phyloP scores from a whole-genome alignment of 164 flowering plant species.

The Macadamia integrifolia region DNA sequence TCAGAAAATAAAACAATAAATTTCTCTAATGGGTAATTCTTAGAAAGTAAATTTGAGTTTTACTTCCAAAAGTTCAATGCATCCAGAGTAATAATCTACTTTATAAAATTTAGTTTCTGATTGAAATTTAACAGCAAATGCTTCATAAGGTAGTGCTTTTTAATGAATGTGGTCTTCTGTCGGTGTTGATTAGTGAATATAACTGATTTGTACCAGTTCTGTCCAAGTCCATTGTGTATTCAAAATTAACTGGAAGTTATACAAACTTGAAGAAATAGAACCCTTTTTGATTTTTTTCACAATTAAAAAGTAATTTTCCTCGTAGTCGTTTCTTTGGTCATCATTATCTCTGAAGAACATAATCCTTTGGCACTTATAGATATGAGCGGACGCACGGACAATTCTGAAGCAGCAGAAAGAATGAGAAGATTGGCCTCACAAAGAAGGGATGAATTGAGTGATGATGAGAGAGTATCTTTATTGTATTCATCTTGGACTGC shows the following conservation, averaged over 20 bases:
- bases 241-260: too few relatives aligned
- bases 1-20: too few relatives aligned
- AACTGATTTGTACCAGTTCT: too few relatives aligned
- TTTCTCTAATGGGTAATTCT: too few relatives aligned
- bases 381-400: conserved; percentile 20
- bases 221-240: too few relatives aligned
- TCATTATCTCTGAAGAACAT: neutral
- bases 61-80: too few relatives aligned
- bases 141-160: neutral
- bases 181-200: neutral
- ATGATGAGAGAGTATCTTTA: conserved; percentile 35
- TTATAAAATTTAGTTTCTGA: too few relatives aligned
- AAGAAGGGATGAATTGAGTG: conserved; percentile 11
- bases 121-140: too few relatives aligned
- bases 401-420: conserved; percentile 11
- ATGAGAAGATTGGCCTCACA: conserved; percentile 16
- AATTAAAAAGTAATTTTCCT: neutral
- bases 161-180: neutral
- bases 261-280: neutral
- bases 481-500: conserved; percentile 68
- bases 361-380: conserved; percentile 20
- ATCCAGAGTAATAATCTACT: too few relatives aligned
- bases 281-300: neutral
- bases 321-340: neutral
- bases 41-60: too few relatives aligned